phyloP scores from a whole-genome alignment of 2,329 filamentous ascomycete species.

The Arthrinium phaeospermum region DNA sequence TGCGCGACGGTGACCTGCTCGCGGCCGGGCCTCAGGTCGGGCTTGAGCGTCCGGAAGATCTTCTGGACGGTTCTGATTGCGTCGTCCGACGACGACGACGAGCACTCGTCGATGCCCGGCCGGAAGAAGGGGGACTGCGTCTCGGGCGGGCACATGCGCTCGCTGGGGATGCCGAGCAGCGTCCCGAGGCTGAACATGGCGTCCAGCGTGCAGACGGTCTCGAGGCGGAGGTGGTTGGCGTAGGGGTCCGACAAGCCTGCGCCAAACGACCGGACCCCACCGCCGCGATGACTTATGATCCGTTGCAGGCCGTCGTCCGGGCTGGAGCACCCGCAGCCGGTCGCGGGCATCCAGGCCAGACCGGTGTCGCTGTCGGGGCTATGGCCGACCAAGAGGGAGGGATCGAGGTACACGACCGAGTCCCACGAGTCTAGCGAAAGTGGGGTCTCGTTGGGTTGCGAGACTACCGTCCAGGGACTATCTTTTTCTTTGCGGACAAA shows the following conservation, averaged over 20 bases:
- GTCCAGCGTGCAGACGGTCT: slow-evolving; percentile 11
- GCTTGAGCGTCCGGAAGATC: slow-evolving; percentile 1
- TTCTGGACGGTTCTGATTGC: not conserved
- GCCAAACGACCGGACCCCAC: not conserved
- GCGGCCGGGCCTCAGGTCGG: slow-evolving; percentile 10
- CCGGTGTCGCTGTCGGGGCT: too few relatives aligned
- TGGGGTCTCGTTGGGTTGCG: not conserved
- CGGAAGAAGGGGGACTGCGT: slow-evolving; percentile 4
- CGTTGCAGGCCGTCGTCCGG: not conserved
- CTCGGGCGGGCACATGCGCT: not conserved
- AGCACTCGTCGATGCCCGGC: not conserved
- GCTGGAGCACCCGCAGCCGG: not conserved
- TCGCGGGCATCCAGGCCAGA: not conserved
- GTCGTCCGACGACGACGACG: too few relatives aligned
- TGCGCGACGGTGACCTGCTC: slow-evolving; percentile 13
- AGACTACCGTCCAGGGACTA: not conserved
- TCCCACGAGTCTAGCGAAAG: slow-evolving; percentile 3
- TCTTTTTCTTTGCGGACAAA: not conserved
- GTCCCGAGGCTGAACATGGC: not conserved
- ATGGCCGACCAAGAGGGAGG: not conserved
- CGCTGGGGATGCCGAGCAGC: not conserved
- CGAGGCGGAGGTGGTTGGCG: slow-evolving; percentile 18
- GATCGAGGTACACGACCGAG: not conserved
- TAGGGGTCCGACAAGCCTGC: not conserved
- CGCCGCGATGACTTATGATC: not conserved